These are phyloP conservation scores for Thermothelomyces thermophilus DNA, from an alignment of 2,329 filamentous ascomycete species.

Conservation along the genomic window DNA sequence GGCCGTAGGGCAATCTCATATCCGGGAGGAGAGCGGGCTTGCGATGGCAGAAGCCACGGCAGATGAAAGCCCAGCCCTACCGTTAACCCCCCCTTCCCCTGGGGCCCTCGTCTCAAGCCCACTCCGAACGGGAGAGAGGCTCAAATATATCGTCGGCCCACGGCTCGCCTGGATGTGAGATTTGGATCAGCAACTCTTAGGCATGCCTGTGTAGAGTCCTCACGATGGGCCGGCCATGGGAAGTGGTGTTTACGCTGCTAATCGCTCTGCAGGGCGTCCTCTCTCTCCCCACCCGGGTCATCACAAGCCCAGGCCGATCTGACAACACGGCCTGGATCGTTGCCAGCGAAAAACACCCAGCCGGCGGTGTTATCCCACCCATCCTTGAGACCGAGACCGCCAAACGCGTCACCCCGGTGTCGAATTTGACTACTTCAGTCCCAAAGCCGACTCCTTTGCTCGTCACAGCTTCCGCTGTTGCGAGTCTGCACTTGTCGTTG, in stretches of 20 bases:
- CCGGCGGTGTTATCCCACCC: slow-evolving; percentile 31
- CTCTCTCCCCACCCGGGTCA: slow-evolving; percentile 18
- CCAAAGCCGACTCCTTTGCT: slow-evolving; percentile 34
- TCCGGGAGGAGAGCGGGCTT: too few relatives aligned
- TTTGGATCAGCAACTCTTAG: too few relatives aligned
- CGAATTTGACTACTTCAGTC: slow-evolving; percentile 29
- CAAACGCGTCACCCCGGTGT: slow-evolving; percentile 22
- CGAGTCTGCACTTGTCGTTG: slow-evolving; percentile 1
- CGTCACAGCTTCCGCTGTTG: slow-evolving; percentile 5
- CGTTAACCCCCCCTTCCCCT: too few relatives aligned
- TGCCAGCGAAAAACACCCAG: slow-evolving; percentile 28
- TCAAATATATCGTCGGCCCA: too few relatives aligned
- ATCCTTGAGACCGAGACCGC: slow-evolving; percentile 28
- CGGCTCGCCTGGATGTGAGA: too few relatives aligned
- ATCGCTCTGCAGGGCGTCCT: slow-evolving; percentile 9
- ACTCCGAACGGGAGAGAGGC: too few relatives aligned
- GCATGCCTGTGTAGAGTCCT: too few relatives aligned
- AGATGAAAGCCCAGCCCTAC: too few relatives aligned
- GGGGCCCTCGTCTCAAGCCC: too few relatives aligned
- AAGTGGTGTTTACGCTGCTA: slow-evolving; percentile 5
- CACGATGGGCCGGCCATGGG: slow-evolving; percentile 7
- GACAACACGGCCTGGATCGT: slow-evolving; percentile 32
- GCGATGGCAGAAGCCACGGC: too few relatives aligned
- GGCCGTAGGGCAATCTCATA: too few relatives aligned
- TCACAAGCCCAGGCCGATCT: slow-evolving; percentile 28